Conservation (phyloP, 805 yeast species). For the Naumovozyma castellii region DNA sequence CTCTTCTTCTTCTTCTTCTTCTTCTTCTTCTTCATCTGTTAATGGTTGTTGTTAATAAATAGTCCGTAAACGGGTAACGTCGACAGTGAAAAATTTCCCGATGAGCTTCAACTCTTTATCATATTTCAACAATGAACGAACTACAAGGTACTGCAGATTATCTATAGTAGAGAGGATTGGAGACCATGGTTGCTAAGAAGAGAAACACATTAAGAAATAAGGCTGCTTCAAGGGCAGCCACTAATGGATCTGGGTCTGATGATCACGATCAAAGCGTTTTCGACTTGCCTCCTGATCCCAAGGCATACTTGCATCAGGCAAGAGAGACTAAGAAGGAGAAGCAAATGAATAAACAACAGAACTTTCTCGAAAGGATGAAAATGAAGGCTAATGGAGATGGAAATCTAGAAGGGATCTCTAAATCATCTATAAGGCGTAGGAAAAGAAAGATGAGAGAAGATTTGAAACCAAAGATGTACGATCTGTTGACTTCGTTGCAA, state of each 20-base stretch:
- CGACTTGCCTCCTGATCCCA: slow-evolving; percentile 30
- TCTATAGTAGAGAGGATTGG: neutral
- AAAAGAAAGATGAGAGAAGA: slow-evolving; percentile 55
- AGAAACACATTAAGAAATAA: slow-evolving; percentile 39
- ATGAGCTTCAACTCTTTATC: too few relatives aligned
- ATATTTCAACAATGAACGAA: too few relatives aligned
- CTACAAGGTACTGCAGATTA: too few relatives aligned
- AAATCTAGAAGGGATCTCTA: slow-evolving; percentile 45
- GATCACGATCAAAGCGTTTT: neutral
- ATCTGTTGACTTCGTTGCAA: slow-evolving; percentile 45
- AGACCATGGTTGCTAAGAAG: slow-evolving; percentile 36
- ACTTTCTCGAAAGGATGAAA: slow-evolving; percentile 23
- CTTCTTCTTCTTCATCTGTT: too few relatives aligned
- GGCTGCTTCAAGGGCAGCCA: slow-evolving; percentile 33
- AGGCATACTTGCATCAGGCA: slow-evolving; percentile 43
- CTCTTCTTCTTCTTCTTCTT: too few relatives aligned
- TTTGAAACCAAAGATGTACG: slow-evolving; percentile 58
- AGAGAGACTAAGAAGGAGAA: slow-evolving; percentile 48
- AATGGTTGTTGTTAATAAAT: too few relatives aligned
- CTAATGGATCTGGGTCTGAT: slow-evolving; percentile 10
- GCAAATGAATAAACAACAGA: slow-evolving; percentile 31
- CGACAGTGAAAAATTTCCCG: neutral
- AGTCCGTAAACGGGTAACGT: too few relatives aligned
- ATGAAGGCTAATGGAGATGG: slow-evolving; percentile 11
- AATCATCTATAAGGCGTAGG: slow-evolving; percentile 55